phyloP scores from a whole-genome alignment of 345 rosid species.

The Melaleuca quinquenervia region DNA sequence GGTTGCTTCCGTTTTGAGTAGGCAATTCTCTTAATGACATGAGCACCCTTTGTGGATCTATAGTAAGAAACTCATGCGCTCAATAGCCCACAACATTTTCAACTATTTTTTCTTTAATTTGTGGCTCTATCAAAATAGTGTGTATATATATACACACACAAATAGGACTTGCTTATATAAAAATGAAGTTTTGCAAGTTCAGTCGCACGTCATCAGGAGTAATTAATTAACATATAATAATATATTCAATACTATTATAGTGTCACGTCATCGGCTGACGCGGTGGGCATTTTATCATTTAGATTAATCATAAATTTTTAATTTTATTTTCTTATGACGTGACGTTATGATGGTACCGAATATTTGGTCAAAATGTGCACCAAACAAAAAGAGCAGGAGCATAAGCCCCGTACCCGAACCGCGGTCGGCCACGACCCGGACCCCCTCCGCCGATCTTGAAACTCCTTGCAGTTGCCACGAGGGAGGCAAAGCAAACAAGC shows the following conservation, averaged over 20 bases:
- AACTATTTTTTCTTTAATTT: neutral
- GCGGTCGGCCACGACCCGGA: neutral
- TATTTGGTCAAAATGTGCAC: too few relatives aligned
- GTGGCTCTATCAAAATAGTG: too few relatives aligned
- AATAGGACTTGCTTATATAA: neutral
- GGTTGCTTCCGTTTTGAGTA: neutral
- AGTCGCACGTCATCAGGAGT: neutral
- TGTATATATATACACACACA: neutral
- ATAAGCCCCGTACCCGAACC: too few relatives aligned
- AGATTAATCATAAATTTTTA: too few relatives aligned
- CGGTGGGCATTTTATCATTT: too few relatives aligned
- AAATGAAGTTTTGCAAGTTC: neutral
- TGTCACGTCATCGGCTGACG: too few relatives aligned
- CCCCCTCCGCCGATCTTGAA: neutral
- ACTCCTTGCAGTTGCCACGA: neutral
- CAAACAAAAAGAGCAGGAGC: too few relatives aligned
- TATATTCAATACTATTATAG: too few relatives aligned
- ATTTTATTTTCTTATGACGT: too few relatives aligned
- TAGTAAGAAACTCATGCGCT: neutral
- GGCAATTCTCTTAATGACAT: neutral
- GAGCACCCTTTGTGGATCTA: neutral
- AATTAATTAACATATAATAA: too few relatives aligned
- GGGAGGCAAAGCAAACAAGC: neutral
- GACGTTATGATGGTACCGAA: too few relatives aligned
- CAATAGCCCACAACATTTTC: neutral